Evolutionary conservation across 768 basidiomycete species (phyloP), one percentile per base, ranked within the genome.

Genomic region (Phlebiopsis gigantea): DNA sequence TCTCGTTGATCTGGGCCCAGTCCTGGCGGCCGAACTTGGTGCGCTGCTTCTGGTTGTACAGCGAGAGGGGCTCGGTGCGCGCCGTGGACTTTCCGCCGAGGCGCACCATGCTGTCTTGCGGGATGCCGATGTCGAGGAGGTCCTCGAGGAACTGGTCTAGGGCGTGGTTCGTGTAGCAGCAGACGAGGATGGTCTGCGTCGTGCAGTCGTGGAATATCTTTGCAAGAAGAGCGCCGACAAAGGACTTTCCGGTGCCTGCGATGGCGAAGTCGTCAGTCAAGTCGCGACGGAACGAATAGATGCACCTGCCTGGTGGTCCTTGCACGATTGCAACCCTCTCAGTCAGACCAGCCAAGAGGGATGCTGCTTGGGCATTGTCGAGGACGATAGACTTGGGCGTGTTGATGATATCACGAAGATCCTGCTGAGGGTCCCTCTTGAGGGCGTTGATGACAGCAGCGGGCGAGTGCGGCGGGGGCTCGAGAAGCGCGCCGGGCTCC

Each of bases 141-240:
- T 83, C 80, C 22, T 81, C 79, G 4, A 89, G 73, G 54, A 89
- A 84, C 50, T 87, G 81, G 58, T 88, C 87, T 0, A 89, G 76
- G 0, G 87, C 87, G 45, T 89, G 87, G 56, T 89, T 89, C 1
- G 87, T 89, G 59, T 81, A 88, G 60, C 85, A 87, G 17, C 86
- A 82, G 1, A 88, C 84, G 4, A 88, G 77, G 22, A 89, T 86
- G 0, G 65, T 81, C 50, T 75, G 71, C 0, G 62, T 17, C 0
- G 79, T 79, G 53, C 68, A 67, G 14, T 80, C 75, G 47, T 86
- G 77, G 4, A 87, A 67, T 3, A 77, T 70, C 61, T 87, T 88
- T 0, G 84, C 84, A 0, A 88, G 68, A 1, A 88, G 72, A 0
- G 84, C 83, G 0, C 87, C 87, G 22, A 88, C 82, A 63, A 87